Evolutionary conservation across 139 green algal genomes (phyloP), one percentile per base, ranked within the genome.

Genomic region (Ettlia oleoabundans): DNA sequence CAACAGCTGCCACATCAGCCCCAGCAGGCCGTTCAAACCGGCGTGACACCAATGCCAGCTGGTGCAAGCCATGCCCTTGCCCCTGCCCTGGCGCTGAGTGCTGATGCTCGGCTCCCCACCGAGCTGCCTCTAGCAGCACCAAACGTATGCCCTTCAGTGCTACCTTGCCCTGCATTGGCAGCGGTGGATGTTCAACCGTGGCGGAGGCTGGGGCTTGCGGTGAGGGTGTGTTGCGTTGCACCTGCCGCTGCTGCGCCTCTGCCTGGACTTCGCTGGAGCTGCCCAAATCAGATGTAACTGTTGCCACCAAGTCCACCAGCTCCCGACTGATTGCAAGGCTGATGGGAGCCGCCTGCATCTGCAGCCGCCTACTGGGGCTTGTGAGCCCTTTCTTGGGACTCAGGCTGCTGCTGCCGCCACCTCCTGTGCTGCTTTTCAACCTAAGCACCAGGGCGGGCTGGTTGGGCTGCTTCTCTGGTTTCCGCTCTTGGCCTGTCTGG

Each of bases 321-420:
- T 80, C 52, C 1, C 21, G 2, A 52, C 43, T 69, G 0, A 80
- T 19, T 4, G 53, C 52, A 0, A 67, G 7, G 35, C 24, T 40
- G 7, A 80, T 26, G 2, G 73, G 73, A 0, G 73, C 73, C 1
- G 73, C 73, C 22, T 68, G 73, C 9, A 80, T 3, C 73, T 80
- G 73, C 53, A 80, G 73, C 21, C 53, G 73, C 33, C 58, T 21
- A 24, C 73, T 52, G 18, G 18, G 18, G 15, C 30, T 30, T 18
- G 42, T 19, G 1, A 10, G 33, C 18, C 30, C 10, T 5, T 24
- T 26, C 33, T 47, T 43, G 18, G 73, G 52, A 52, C 73, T 80
- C 18, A 68, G 38, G 73, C 53, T 77, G n/a, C 28, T 53, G 70
- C 43, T 28, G 13, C 62, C 68, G 9, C 28, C 3, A 8, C 68